Evolutionary conservation across 2,329 filamentous ascomycete genomes (phyloP).

Genomic region (Paramyrothecium sp.): DNA sequence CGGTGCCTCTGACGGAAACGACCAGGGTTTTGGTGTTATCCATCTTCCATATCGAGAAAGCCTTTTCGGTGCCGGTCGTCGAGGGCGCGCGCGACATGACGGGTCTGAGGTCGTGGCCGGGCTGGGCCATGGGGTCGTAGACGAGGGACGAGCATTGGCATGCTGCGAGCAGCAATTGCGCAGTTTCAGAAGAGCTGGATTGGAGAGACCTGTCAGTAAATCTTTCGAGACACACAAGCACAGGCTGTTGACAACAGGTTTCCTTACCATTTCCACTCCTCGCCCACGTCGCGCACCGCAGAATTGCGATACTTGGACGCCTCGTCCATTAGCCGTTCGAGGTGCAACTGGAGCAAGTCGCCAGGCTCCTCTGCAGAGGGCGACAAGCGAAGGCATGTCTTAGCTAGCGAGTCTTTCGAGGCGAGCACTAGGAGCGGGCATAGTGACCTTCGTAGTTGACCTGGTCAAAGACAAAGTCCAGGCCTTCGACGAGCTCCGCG

Average conservation of each 20-base stretch:
- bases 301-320: constrained; percentile 18
- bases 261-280: constrained; percentile 11
- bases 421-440: background rate
- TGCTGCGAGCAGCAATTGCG: constrained; percentile 9
- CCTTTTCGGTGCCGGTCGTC: constrained; percentile 13
- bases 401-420: background rate
- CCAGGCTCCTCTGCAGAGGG: constrained; percentile 12
- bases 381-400: background rate
- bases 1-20: constrained; percentile 17
- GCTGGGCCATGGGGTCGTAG: constrained; percentile 10
- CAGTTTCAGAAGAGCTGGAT: background rate
- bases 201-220: too few species aligned
- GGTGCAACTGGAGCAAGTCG: constrained; percentile 16
- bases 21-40: constrained; percentile 9
- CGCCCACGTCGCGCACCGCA: background rate
- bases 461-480: constrained; percentile 19
- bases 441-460: constrained; percentile 14
- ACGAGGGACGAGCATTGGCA: constrained; percentile 18
- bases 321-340: constrained; percentile 15
- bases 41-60: constrained; percentile 17
- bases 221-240: too few species aligned
- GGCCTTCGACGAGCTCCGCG: constrained; percentile 13
- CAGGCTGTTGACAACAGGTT: background rate
- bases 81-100: constrained; percentile 15
- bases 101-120: constrained; percentile 8